Evolutionary conservation across 2,329 filamentous ascomycete genomes (phyloP).

Genomic region (Plectosphaerella sp.): DNA sequence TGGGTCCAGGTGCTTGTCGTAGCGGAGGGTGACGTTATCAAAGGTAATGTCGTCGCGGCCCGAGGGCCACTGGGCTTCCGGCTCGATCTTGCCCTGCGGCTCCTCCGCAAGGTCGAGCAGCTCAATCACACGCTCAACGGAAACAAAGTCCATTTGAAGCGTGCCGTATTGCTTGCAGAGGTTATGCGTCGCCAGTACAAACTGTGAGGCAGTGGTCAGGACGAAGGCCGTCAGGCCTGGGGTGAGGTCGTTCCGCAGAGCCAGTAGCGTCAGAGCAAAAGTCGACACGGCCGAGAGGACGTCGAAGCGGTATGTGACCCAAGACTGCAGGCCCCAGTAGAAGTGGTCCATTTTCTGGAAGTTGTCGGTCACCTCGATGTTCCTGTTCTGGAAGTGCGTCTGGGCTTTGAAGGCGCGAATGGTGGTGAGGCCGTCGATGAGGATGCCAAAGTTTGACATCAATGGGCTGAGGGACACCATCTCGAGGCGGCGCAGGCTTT

Average conservation of each 20-base stretch:
- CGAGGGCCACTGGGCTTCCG: conserved; percentile 73
- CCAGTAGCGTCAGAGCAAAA: conserved; percentile 68
- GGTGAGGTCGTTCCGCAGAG: conserved; percentile 69
- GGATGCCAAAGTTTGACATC: conserved; percentile 87
- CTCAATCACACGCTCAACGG: conserved; percentile 81
- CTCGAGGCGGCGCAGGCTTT: conserved; percentile 77
- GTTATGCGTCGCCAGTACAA: conserved; percentile 65
- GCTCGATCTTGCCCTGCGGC: conserved; percentile 58
- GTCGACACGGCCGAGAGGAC: conserved; percentile 67
- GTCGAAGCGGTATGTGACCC: conserved; percentile 79
- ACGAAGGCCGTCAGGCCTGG: conserved; percentile 82
- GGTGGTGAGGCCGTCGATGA: conserved; percentile 80
- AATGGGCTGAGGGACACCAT: conserved; percentile 86
- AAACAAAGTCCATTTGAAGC: conserved; percentile 88
- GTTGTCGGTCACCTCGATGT: conserved; percentile 76
- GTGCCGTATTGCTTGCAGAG: conserved; percentile 79
- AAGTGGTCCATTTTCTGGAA: conserved; percentile 97
- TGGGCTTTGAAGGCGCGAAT: conserved; percentile 81
- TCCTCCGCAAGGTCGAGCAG: conserved; percentile 77
- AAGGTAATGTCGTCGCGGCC: conserved; percentile 71
- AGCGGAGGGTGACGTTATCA: conserved; percentile 71
- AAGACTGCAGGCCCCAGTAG: conserved; percentile 84
- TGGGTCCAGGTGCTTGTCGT: conserved; percentile 72
- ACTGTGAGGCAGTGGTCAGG: conserved; percentile 64
- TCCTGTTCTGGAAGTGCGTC: conserved; percentile 71